These are phyloP conservation scores for Suhomyces bribrorum DNA, from an alignment of 1,139 yeast genomes.

Conservation along the genomic window DNA sequence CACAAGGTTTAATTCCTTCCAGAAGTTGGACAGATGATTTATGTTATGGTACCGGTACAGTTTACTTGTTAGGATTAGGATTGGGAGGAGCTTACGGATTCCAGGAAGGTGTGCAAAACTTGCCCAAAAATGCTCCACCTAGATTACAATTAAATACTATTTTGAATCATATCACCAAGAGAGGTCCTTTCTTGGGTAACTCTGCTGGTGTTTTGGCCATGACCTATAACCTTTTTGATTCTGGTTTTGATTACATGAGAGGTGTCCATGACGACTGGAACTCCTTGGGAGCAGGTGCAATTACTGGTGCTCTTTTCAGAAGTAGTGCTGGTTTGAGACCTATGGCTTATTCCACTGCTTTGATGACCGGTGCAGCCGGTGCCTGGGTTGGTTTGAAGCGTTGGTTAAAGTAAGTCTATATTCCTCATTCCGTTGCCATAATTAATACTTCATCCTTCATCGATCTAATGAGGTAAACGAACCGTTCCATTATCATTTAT, in stretches of 20 bases:
- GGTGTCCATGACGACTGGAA: slow-evolving; percentile 87
- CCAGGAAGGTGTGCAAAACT: slow-evolving; percentile 76
- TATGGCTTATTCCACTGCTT: slow-evolving; percentile 81
- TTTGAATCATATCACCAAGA: slow-evolving; percentile 86
- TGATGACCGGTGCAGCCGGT: slow-evolving; percentile 89
- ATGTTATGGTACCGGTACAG: slow-evolving; percentile 97
- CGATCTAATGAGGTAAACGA: slow-evolving; percentile 1
- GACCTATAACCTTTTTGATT: slow-evolving; percentile 81
- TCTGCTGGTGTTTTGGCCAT: slow-evolving; percentile 92
- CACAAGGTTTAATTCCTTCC: slow-evolving; percentile 88
- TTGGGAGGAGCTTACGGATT: slow-evolving; percentile 88
- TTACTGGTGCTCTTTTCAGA: slow-evolving; percentile 90
- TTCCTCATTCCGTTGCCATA: too few species aligned
- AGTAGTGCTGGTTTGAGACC: slow-evolving; percentile 84
- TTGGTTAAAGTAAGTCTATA: slow-evolving; percentile 26
- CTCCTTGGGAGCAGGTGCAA: slow-evolving; percentile 85
- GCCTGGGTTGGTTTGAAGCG: slow-evolving; percentile 88
- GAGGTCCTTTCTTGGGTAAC: slow-evolving; percentile 96
- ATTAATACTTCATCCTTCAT: background rate
- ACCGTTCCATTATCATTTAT: background rate
- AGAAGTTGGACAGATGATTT: slow-evolving; percentile 97
- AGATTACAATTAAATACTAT: slow-evolving; percentile 85
- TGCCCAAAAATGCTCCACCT: slow-evolving; percentile 72
- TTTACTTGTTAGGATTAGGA: slow-evolving; percentile 72
- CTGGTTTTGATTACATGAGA: slow-evolving; percentile 74